phyloP scores from a whole-genome alignment of 225 moss, liverwort and hornwort species.

The Climacium dendroides region DNA sequence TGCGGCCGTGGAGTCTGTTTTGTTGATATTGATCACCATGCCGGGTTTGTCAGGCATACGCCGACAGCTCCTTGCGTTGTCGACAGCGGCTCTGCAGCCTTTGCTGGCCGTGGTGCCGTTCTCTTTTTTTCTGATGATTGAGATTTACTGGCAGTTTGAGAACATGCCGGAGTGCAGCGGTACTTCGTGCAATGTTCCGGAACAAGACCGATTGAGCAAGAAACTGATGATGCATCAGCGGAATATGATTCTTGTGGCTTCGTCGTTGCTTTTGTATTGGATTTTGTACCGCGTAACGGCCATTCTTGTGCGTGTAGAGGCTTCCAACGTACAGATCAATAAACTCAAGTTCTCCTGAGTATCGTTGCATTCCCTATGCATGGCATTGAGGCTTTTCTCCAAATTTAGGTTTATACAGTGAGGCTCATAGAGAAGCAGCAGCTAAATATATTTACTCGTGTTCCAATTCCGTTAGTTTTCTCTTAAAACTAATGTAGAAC shows the following conservation, averaged over 20 bases:
- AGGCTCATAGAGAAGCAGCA: neutral
- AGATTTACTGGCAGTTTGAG: slow-evolving; percentile 45
- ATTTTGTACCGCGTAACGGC: slow-evolving; percentile 22
- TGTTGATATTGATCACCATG: slow-evolving; percentile 24
- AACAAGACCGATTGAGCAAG: slow-evolving; percentile 17
- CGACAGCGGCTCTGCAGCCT: slow-evolving; percentile 18
- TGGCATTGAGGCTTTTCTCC: neutral
- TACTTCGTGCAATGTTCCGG: slow-evolving; percentile 13
- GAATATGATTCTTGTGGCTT: slow-evolving; percentile 16
- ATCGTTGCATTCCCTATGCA: neutral
- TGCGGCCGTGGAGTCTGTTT: slow-evolving; percentile 2
- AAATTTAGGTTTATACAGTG: neutral
- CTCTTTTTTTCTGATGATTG: slow-evolving; percentile 12
- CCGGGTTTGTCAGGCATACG: slow-evolving; percentile 20
- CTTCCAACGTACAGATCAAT: slow-evolving; percentile 26
- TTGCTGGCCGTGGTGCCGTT: slow-evolving; percentile 29
- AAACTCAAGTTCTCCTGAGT: slow-evolving; percentile 26
- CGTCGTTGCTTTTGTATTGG: slow-evolving; percentile 27
- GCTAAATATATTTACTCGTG: neutral
- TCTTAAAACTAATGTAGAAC: neutral
- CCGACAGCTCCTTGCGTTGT: slow-evolving; percentile 6
- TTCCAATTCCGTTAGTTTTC: neutral
- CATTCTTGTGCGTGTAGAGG: slow-evolving; percentile 31
- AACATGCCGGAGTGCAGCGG: slow-evolving; percentile 33
- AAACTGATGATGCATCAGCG: slow-evolving; percentile 22